Conservation (phyloP, 192 early-diverging fungal species). For the Fimicolochytrium jonesii region DNA sequence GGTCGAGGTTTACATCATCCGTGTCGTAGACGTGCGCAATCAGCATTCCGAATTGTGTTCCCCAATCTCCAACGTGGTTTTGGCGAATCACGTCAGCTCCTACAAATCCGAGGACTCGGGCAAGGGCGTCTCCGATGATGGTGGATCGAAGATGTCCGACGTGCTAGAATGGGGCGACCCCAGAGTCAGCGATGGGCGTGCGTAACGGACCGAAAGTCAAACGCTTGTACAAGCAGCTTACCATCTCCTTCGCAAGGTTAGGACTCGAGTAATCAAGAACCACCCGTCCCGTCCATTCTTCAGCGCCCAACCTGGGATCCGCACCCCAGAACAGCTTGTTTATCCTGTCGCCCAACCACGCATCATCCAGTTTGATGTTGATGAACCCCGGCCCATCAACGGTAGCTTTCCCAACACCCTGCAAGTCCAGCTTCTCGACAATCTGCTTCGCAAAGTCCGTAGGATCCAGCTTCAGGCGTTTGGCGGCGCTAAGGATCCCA, state of each 20-base stretch:
- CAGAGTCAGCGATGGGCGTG: no score
- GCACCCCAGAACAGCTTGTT: background rate
- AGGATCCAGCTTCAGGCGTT: slow-evolving; percentile 20
- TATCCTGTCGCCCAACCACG: slow-evolving; percentile 5
- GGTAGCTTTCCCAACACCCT: slow-evolving; percentile 2
- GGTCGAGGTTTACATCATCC: background rate
- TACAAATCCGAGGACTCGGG: slow-evolving; percentile 74
- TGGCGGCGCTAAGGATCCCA: slow-evolving; percentile 15
- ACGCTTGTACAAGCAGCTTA: no score
- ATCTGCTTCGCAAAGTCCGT: slow-evolving; percentile 3
- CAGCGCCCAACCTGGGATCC: slow-evolving; percentile 27
- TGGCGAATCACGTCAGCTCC: slow-evolving; percentile 89
- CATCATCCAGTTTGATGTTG: slow-evolving; percentile 10
- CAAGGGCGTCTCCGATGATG: slow-evolving; percentile 93
- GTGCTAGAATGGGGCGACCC: no score
- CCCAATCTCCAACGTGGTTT: slow-evolving; percentile 99
- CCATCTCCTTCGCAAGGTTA: slow-evolving; percentile 89
- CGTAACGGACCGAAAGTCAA: no score
- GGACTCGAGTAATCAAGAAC: slow-evolving; percentile 93
- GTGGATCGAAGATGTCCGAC: slow-evolving; percentile 96
- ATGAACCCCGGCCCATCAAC: slow-evolving; percentile 27
- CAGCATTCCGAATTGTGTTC: slow-evolving; percentile 90
- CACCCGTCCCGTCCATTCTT: slow-evolving; percentile 52
- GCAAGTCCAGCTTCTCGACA: slow-evolving; percentile 6
- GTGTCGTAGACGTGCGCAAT: slow-evolving; percentile 12